Conservation (phyloP, 2,329 filamentous ascomycete genomes). For the Neofusicoccum umdonicola region DNA sequence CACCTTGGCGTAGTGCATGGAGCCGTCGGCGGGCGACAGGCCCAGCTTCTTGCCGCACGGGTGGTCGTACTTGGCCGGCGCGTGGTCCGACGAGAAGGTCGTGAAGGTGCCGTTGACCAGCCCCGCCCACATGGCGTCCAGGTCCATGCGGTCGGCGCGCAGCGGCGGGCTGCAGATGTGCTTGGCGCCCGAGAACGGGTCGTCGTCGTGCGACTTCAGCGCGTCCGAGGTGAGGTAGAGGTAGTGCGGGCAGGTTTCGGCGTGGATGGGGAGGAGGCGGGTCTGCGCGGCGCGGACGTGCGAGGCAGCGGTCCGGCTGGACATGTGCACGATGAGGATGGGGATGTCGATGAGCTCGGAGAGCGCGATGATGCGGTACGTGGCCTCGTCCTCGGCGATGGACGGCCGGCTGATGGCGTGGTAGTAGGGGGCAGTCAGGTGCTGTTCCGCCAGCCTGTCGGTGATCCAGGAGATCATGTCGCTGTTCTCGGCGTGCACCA, state of each 20-base stretch:
- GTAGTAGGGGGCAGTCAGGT: slow-evolving; percentile 45
- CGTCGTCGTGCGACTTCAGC: slow-evolving; percentile 30
- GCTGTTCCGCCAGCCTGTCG: slow-evolving; percentile 35
- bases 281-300: slow-evolving; percentile 37
- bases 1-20: slow-evolving; percentile 40
- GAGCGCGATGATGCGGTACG: slow-evolving; percentile 51
- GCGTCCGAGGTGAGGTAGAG: slow-evolving; percentile 33
- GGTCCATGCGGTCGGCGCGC: slow-evolving; percentile 30
- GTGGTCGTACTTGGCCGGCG: slow-evolving; percentile 40
- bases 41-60: slow-evolving; percentile 40
- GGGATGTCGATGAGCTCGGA: slow-evolving; percentile 51
- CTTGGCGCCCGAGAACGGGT: slow-evolving; percentile 36
- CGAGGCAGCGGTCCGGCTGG: slow-evolving; percentile 35
- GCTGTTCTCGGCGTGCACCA: slow-evolving; percentile 51
- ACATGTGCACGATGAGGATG: slow-evolving; percentile 55
- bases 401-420: slow-evolving; percentile 34
- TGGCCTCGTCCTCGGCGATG: slow-evolving; percentile 39
- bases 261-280: slow-evolving; percentile 34
- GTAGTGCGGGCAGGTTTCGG: slow-evolving; percentile 39
- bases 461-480: slow-evolving; percentile 52
- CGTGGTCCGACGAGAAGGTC: slow-evolving; percentile 35
- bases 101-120: slow-evolving; percentile 37
- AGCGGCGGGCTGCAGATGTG: slow-evolving; percentile 36
- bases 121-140: slow-evolving; percentile 35
- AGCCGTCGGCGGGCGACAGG: slow-evolving; percentile 26